These are phyloP conservation scores for Teratosphaeria viscida DNA, from an alignment of 2,329 filamentous ascomycete genomes.

Conservation along the genomic window DNA sequence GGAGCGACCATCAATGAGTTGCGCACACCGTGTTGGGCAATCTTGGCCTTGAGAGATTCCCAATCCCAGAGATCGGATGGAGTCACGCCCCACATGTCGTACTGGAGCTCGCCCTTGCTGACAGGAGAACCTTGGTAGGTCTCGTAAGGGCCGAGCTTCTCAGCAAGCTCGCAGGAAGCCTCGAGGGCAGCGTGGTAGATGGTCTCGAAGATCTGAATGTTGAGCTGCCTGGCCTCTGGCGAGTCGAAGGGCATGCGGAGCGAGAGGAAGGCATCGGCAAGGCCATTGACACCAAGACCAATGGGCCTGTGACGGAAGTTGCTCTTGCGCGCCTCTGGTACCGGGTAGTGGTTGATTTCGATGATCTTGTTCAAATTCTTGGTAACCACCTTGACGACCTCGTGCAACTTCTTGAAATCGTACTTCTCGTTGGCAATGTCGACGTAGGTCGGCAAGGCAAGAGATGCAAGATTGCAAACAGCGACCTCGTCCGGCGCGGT, in stretches of 20 bases:
- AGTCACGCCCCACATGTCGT: slow-evolving; percentile 96
- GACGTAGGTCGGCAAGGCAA: slow-evolving; percentile 83
- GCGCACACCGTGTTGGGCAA: slow-evolving; percentile 84
- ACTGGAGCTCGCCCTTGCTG: slow-evolving; percentile 91
- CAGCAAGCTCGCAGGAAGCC: slow-evolving; percentile 76
- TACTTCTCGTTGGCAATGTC: slow-evolving; percentile 76
- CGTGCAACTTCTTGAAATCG: slow-evolving; percentile 94
- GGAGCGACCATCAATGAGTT: slow-evolving; percentile 93
- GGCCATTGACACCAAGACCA: slow-evolving; percentile 91
- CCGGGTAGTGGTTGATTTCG: slow-evolving; percentile 97
- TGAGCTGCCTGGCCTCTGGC: slow-evolving; percentile 81
- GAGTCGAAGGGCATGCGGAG: slow-evolving; percentile 96
- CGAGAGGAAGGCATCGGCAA: slow-evolving; percentile 95
- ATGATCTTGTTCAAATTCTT: slow-evolving; percentile 98
- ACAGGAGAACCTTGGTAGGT: slow-evolving; percentile 90
- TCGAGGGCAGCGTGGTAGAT: slow-evolving; percentile 96
- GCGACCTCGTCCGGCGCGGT: slow-evolving; percentile 95
- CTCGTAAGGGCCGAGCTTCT: slow-evolving; percentile 72
- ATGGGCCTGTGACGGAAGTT: slow-evolving; percentile 96
- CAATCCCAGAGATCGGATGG: slow-evolving; percentile 96
- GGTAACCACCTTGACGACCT: slow-evolving; percentile 83
- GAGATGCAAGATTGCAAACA: slow-evolving; percentile 92
- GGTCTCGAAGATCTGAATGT: slow-evolving; percentile 98
- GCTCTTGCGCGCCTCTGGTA: slow-evolving; percentile 83
- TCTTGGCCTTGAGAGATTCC: slow-evolving; percentile 76